Evolutionary conservation across 2,329 filamentous ascomycete species (phyloP).

Genomic region (Nectriaceae sp.): DNA sequence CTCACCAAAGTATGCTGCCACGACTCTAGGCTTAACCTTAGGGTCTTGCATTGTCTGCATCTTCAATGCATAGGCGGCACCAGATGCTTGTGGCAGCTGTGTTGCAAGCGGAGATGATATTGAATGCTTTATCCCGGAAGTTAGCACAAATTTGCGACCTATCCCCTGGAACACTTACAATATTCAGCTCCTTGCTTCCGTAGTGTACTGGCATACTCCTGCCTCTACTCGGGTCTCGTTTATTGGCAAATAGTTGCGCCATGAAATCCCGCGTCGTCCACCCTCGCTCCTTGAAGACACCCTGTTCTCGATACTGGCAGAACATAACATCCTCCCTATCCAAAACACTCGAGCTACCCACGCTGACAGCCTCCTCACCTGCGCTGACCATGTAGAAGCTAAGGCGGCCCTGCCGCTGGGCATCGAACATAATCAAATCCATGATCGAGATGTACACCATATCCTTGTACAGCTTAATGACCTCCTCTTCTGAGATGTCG

Average conservation of each 20-base stretch:
- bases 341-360: constrained; percentile 84
- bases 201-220: constrained; percentile 99
- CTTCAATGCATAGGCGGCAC: constrained; percentile 86
- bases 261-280: constrained; percentile 90
- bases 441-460: constrained; percentile 77
- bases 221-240: constrained; percentile 75
- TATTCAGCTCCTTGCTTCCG: constrained; percentile 79
- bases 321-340: constrained; percentile 87
- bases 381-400: constrained; percentile 98
- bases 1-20: constrained; percentile 86
- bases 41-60: constrained; percentile 75
- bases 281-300: constrained; percentile 86
- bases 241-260: constrained; percentile 91
- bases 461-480: constrained; percentile 62
- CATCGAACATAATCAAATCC: constrained; percentile 98
- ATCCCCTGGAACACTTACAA: constrained; percentile 61
- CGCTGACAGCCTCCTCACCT: constrained; percentile 90
- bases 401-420: constrained; percentile 88
- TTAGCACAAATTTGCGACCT: constrained; percentile 5
- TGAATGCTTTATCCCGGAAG: constrained; percentile 60
- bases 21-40: constrained; percentile 66
- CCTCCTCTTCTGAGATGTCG: constrained; percentile 66
- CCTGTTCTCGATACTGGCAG: constrained; percentile 91
- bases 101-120: constrained; percentile 83
- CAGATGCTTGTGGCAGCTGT: constrained; percentile 85